Evolutionary conservation across 306 rosid species (phyloP).

Genomic region (Casuarina equisetifolia): DNA sequence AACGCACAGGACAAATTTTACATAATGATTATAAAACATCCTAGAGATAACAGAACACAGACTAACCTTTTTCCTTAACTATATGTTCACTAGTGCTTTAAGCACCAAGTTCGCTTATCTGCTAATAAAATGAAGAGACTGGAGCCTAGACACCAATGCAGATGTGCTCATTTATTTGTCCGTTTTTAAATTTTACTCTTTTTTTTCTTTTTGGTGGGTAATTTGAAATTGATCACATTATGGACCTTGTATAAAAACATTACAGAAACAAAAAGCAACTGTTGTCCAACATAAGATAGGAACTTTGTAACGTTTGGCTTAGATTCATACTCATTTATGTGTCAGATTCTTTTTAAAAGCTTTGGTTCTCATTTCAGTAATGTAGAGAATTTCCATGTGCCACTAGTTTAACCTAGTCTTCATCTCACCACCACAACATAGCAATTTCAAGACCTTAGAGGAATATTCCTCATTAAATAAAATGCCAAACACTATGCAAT

Average conservation of each 20-base stretch:
- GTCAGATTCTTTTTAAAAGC: too few species aligned
- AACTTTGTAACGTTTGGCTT: constrained; percentile 7
- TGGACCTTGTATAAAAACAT: background rate
- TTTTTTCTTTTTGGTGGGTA: too few species aligned
- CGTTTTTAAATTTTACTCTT: too few species aligned
- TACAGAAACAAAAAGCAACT: background rate
- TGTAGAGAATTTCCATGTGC: too few species aligned
- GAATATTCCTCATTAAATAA: too few species aligned
- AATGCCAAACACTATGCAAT: too few species aligned
- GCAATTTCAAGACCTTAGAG: too few species aligned
- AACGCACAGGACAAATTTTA: background rate
- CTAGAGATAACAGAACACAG: constrained; percentile 9
- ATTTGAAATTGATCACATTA: too few species aligned
- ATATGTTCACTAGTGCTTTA: background rate
- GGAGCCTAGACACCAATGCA: constrained; percentile 1
- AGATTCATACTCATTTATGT: too few species aligned
- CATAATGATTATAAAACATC: background rate
- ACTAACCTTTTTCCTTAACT: background rate
- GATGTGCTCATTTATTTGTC: background rate
- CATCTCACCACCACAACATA: too few species aligned
- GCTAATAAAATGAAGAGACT: background rate
- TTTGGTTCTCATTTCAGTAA: too few species aligned
- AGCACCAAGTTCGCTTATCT: background rate
- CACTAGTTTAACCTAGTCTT: too few species aligned
- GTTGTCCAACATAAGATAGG: background rate